Evolutionary conservation across 805 yeast genomes (phyloP).

Genomic region (Candida chauliodis): DNA sequence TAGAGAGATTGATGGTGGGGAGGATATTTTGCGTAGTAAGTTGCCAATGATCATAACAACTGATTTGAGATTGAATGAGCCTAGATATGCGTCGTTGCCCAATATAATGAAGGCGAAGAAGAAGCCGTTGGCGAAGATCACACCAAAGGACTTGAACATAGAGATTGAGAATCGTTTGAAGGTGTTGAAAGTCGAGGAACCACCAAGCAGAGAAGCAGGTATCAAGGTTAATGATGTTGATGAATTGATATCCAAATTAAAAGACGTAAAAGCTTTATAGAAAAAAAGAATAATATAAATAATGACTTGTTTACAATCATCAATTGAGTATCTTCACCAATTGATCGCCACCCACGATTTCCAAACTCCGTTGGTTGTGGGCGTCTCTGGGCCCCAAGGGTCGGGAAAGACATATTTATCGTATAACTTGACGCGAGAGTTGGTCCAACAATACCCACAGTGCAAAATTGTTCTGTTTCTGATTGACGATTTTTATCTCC

Average conservation of each 20-base stretch:
- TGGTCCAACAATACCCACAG: constrained; percentile 32
- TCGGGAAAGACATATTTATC: constrained; percentile 69
- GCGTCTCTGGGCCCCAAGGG: constrained; percentile 74
- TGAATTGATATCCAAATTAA: constrained; percentile 74
- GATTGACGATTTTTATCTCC: constrained; percentile 82
- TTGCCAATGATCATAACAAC: constrained; percentile 88
- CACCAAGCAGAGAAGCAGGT: constrained; percentile 79
- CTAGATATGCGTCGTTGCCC: constrained; percentile 93
- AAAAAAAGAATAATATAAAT: constrained; percentile 1
- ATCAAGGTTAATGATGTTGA: constrained; percentile 76
- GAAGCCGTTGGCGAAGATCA: constrained; percentile 75
- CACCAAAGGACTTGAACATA: constrained; percentile 65
- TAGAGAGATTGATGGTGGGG: constrained; percentile 95
- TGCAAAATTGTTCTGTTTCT: constrained; percentile 52
- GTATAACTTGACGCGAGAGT: constrained; percentile 28
- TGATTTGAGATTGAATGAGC: constrained; percentile 90
- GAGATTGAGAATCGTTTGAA: constrained; percentile 63
- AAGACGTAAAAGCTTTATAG: constrained; percentile 68
- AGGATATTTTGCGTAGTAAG: constrained; percentile 71
- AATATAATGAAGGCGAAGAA: constrained; percentile 98
- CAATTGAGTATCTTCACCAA: constrained; percentile 25
- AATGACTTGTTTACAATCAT: constrained; percentile 4
- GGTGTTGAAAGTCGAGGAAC: constrained; percentile 75
- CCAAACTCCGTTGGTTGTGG: constrained; percentile 46
- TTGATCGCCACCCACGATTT: not conserved